Conservation (phyloP, 495 filamentous ascomycete genomes). For the Geopyxis carbonaria region DNA sequence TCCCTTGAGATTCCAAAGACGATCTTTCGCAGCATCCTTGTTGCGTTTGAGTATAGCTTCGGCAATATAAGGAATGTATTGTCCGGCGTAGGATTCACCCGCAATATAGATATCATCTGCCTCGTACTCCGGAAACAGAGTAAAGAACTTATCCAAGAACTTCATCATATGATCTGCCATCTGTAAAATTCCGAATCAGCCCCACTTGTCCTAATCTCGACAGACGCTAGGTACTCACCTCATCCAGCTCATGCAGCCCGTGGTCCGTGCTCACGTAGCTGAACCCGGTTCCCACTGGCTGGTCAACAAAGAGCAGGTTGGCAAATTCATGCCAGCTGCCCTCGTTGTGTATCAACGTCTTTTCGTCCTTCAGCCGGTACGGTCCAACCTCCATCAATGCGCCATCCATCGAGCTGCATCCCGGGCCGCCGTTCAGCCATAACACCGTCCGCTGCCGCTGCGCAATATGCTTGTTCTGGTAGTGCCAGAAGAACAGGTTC, state of each 20-base stretch:
- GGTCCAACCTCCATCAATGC: constrained; percentile 96
- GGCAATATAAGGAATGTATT: constrained; percentile 93
- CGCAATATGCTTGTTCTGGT: constrained; percentile 84
- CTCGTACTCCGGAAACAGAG: constrained; percentile 79
- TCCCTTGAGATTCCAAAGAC: constrained; percentile 72
- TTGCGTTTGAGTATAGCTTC: constrained; percentile 76
- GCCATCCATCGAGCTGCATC: constrained; percentile 92
- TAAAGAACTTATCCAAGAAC: constrained; percentile 83
- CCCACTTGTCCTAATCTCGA: background rate
- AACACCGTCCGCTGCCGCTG: constrained; percentile 83
- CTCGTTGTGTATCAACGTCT: constrained; percentile 60
- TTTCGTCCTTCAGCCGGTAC: constrained; percentile 65
- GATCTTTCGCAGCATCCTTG: constrained; percentile 11
- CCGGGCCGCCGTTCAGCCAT: constrained; percentile 93
- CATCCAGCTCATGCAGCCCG: constrained; percentile 65
- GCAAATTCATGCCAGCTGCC: constrained; percentile 97
- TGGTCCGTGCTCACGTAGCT: constrained; percentile 83
- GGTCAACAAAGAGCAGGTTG: constrained; percentile 89
- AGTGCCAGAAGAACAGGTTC: constrained; percentile 97
- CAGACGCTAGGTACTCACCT: constrained; percentile 20
- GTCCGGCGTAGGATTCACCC: constrained; percentile 91
- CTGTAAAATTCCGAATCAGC: constrained; percentile 8
- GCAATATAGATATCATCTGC: constrained; percentile 85
- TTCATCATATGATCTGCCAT: constrained; percentile 79
- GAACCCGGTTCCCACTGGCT: constrained; percentile 89